Base-by-base conservation (phyloP, 2,329 filamentous ascomycete species). In the Podosphaera xanthii region DNA sequence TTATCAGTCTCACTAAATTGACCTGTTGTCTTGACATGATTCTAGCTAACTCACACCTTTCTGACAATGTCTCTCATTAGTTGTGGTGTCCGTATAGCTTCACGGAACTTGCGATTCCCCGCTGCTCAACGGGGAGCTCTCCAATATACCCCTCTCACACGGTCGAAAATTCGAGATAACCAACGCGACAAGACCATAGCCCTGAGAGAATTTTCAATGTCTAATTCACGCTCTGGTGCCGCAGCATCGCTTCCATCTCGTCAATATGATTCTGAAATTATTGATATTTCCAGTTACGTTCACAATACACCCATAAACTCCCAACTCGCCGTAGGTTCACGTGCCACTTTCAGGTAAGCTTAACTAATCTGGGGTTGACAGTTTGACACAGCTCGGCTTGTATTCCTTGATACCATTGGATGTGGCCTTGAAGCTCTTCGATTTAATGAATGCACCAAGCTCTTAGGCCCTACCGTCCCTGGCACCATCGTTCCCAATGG, bases 301-400 rank as follows among this genome's bases (percentile, higher is more conserved):
- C 87, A 94, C 78, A 87, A 90, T 71, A 91, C 90, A 72, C 79
- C 87, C 60, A 85, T 97, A 69, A 78, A 91, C 67, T 97, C 91
- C 36, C 87, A 94, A 65, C 79, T 98, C 68, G 92, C 92, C 70
- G 90, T 96, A 77, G 73, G 88, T 75, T 58, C 34, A 38, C 31
- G 48, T 12, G 31, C 7, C 46, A 42, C 12, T 57, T 2, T n/a
- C 59, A 54, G 33, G 35, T 30, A 34, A 59, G n/a, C 60, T 31
- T 57, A 54, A 54, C 60, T 59, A 57, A 50, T 64, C 67, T 59
- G 65, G 61, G 46, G 10, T 56, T 30, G 38, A 62, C 65, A 92
- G 87, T 94, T 86, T 71, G 92, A 98, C 73, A 98, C 92, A 56
- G 92, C 92, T 63, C 85, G 92, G 74, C 91, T 89, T 76, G 90